Base-by-base conservation (phyloP, 768 basidiomycete species). In the Clitopilus passeckerianus region DNA sequence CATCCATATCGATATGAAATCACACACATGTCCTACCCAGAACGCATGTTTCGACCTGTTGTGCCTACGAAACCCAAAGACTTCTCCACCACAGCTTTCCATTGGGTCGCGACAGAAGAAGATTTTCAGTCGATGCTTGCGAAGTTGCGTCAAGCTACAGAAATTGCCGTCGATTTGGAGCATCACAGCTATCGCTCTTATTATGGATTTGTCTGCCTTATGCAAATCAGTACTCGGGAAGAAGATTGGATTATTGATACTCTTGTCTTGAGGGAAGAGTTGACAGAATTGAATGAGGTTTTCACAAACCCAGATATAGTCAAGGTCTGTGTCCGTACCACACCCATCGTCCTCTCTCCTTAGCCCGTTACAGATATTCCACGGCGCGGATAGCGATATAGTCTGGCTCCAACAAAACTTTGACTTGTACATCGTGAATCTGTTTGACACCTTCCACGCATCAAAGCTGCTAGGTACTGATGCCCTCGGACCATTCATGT, bases 371-470 rank as follows among this genome's bases (percentile, higher is more conserved):
- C 60, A 95, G 93, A 89, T 96, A 6, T 86, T 99, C 61, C 97
- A 98, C 72, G 96, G 97, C 24, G 93, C 96, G 1, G 90, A 95
- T 35, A 91, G 87, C 60, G 97, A 99, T 69, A 88, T 98, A 44
- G 76, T 94, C 5, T 98, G 97, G 97, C 81, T 98, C 16, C 96
- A 99, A 70, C 91, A 94, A 71, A 90, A 98, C 69, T 95, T 98
- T 69, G 91, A 91, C 60, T 68, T 98, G 7, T 98, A 93, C 72
- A 79, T 98, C 56, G 95, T 99, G 61, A 92, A 93, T 59, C 74
- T 98, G n/a, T 98, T 99, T 69, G 96, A 99, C 68, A 98, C 97
- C 0, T 98, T 86, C 70, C 94, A 98, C 64, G 96, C 95, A 1
- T 94, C 95, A 0, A 91, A 90, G 67, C 75, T 91, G 0, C 77